Evolutionary conservation across 129 eudicot species (phyloP), one percentile per base, ranked within the genome.

Genomic region (Gnaphalium uliginosum): DNA sequence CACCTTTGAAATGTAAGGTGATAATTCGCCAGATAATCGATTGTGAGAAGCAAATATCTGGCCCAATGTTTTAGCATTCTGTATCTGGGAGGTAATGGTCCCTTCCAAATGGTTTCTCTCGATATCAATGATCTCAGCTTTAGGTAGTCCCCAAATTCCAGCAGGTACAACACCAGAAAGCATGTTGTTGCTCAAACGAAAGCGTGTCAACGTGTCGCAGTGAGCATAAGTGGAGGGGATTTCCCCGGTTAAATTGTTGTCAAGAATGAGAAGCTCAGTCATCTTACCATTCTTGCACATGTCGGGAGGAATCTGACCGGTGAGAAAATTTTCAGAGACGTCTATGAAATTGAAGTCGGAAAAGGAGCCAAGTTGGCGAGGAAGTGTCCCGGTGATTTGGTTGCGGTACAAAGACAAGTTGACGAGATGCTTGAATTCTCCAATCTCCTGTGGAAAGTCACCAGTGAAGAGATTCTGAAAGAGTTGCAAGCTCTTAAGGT

Each of bases 271-370:
- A 4, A 88, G 87, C 73, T 33, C 60, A 14, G 76, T 32, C 88
- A 85, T 81, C 79, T 70, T 70, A 37, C 83, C 76, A 23, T 82
- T 75, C 53, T 70, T 74, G 19, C 88, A 85, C 88, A 85, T 85
- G 57, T 78, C 29, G 10, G 88, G 83, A 19, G 98, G 98, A n/a
- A 95, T 95, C 1, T 66, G 72, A 48, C 99, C 97, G 7, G 89
- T 66, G 46, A 95, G 83, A 18, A 57, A 71, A 76, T 95, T 95
- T 81, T 88, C 96, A 0, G 99, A 89, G 5, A 85, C 91, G 56
- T 92, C 97, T 46, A 92, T 92, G 88, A 76, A 92, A 41, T 71
- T 25, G 76, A 92, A 89, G 27, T 87, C 83, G 0, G 96, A 71
- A 78, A 70, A 85, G 24, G 96, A 92, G 22, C 96, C 97, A 6